Evolutionary conservation across 345 rosid genomes (phyloP).

Genomic region (Arabidopsis suecica): DNA sequence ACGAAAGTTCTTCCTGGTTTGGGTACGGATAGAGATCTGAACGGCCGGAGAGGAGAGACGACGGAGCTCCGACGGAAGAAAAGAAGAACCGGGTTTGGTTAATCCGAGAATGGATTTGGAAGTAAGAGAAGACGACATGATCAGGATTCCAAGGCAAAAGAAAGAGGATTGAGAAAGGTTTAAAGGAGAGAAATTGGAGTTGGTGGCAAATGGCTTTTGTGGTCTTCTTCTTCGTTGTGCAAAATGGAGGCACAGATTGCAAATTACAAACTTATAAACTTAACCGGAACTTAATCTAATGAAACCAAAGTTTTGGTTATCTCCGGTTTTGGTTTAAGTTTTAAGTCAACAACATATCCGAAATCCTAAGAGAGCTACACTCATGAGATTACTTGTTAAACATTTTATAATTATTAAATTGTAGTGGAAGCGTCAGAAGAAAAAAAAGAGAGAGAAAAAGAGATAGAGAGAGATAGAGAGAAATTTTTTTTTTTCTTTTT

Average conservation of each 20-base stretch:
- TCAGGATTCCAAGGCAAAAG: conserved; percentile 6
- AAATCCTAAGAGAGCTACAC: no score
- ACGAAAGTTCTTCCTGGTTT: conserved; percentile 57
- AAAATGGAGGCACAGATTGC: conserved; percentile 19
- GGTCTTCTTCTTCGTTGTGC: conserved; percentile 27
- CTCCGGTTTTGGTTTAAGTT: conserved; percentile 16
- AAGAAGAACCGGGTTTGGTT: conserved; percentile 44
- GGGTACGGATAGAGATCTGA: conserved; percentile 54
- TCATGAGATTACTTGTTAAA: no score
- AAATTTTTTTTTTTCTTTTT: no score
- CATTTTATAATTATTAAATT: no score
- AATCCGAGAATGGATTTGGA: conserved; percentile 59
- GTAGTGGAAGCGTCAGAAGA: no score
- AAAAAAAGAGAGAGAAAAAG: no score
- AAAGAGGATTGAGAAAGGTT: conserved; percentile 33
- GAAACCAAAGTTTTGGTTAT: background rate
- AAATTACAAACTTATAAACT: background rate
- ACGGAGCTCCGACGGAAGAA: conserved; percentile 55
- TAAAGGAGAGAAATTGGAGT: background rate
- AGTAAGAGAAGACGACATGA: conserved; percentile 66
- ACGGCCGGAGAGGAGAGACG: conserved; percentile 50
- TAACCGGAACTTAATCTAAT: background rate
- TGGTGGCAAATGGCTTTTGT: conserved; percentile 4
- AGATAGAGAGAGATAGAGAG: no score
- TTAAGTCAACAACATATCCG: background rate